A percentile compares a stretch with the other conserved stretches of the same genome.
Conservation (phyloP, 2,329 filamentous ascomycete species). For the Cordyceps cateniannulata region DNA sequence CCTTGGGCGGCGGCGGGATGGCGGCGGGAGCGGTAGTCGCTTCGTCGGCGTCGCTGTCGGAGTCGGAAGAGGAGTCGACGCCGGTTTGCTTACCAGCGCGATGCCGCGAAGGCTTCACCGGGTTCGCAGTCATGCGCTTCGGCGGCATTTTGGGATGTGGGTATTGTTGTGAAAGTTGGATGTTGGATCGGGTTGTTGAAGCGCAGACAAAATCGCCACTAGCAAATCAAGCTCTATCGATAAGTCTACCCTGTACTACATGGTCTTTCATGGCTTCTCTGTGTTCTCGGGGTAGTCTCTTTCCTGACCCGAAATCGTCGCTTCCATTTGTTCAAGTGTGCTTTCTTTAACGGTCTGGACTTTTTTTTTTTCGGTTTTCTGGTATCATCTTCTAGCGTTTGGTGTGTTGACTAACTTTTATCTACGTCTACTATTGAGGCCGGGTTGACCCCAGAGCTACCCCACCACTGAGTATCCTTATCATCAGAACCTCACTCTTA, state of each 20-base stretch:
- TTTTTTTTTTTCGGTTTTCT: background rate
- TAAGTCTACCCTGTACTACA: constrained; percentile 1
- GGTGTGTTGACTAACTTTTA: too few species aligned
- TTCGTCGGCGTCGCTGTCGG: constrained; percentile 40
- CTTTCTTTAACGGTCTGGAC: too few species aligned
- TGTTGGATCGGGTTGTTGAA: background rate
- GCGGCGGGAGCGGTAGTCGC: constrained; percentile 20
- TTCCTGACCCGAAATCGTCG: too few species aligned
- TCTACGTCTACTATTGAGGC: too few species aligned
- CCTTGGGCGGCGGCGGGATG: constrained; percentile 51
- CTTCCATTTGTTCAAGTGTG: too few species aligned
- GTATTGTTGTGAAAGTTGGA: background rate
- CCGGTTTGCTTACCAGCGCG: constrained; percentile 72
- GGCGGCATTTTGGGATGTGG: constrained; percentile 46
- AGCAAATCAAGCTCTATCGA: constrained; percentile 8
- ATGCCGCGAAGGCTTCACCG: constrained; percentile 71
- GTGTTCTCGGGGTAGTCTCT: background rate
- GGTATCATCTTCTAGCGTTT: too few species aligned
- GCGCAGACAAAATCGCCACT: constrained; percentile 1
- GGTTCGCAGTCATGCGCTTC: constrained; percentile 92
- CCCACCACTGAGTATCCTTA: too few species aligned
- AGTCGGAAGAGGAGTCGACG: constrained; percentile 48
- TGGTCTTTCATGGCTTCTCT: too few species aligned
- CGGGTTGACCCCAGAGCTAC: too few species aligned
- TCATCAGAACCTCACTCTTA: too few species aligned